Evolutionary conservation across 2,329 filamentous ascomycete species (phyloP), one percentile per base, ranked within the genome.

Genomic region (Clonostachys chloroleuca): DNA sequence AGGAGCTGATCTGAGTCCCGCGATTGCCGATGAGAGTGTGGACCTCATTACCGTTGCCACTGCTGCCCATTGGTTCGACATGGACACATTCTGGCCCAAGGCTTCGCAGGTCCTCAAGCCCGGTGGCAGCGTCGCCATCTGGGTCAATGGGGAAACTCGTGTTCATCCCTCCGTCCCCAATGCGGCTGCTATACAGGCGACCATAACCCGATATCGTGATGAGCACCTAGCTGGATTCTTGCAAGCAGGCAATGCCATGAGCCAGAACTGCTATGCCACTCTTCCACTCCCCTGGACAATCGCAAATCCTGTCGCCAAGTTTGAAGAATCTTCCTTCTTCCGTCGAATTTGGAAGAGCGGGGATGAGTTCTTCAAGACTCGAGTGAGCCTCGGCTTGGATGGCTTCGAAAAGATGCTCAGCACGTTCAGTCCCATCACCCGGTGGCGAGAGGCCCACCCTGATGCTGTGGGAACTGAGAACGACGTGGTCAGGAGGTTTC

Each of bases 21-120:
- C 36, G 17, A 49, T 73, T 5, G 51, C 50, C 3, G 63, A 65
- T 20, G 55, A 48, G 9, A 68, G 60, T 45, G 68, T 80, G 10
- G 77, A 80, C 54, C 58, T 80, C n/a, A 63, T 80, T 51, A 73
- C 68, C 0, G 69, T 70, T 5, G 74, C 69, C 8, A 81, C 86
- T 56, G 74, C 82, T 8, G 80, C 81, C 39, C 83, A 87, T 59
- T 87, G 83, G 83, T 87, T 87, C 59, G 73, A 85, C 58, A 39
- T 39, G 36, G 14, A n/a, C 36, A 18, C 6, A n/a, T 39, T 39
- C 36, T 80, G 78, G 56, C 39, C 51, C 8, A 68, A 65, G 37
- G 70, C 76, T 4, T 65, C 65, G 10, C 70, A 79, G 12, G 72
- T 81, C 9, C 63, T 84, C 40, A 69, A 75, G 43, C 59, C 62